Conservation (phyloP, 345 rosid genomes). For the Dovyalis caffra region DNA sequence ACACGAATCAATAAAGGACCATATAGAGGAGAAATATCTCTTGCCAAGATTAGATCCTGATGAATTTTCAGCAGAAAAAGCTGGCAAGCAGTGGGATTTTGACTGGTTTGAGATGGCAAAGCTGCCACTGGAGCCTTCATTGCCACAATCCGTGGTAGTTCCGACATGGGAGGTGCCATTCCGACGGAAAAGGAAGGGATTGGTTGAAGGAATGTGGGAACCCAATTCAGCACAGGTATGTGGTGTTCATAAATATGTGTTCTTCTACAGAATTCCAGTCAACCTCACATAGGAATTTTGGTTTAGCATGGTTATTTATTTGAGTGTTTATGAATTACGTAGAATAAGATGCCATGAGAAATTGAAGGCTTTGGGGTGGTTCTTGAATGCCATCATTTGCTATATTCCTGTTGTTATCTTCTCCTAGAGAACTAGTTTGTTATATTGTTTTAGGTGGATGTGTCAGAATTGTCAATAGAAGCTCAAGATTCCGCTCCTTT, state of each 20-base stretch:
- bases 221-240: conserved; percentile 57
- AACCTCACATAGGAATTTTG: neutral
- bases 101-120: conserved; percentile 88
- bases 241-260: conserved; percentile 9
- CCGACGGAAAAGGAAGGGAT: conserved; percentile 44
- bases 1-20: conserved; percentile 66
- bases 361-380: neutral
- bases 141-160: conserved; percentile 64
- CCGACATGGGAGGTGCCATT: conserved; percentile 93
- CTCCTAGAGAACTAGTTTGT: conserved; percentile 31
- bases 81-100: conserved; percentile 88
- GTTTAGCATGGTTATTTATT: neutral
- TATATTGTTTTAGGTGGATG: conserved; percentile 71
- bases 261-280: neutral
- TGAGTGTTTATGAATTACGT: neutral
- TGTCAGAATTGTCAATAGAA: conserved; percentile 64
- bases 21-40: conserved; percentile 85
- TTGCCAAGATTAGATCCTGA: conserved; percentile 66
- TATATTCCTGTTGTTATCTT: conserved; percentile 27
- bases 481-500: conserved; percentile 63
- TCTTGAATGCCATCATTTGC: neutral
- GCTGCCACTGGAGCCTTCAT: conserved; percentile 69
- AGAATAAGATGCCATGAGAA: neutral
- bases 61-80: conserved; percentile 66
- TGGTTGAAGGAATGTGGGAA: conserved; percentile 49